Percentiles rank a stretch among this genome's conserved stretches.
phyloP scores from a whole-genome alignment of 352 stramenopile species.

The Phytophthora boehmeriae region DNA sequence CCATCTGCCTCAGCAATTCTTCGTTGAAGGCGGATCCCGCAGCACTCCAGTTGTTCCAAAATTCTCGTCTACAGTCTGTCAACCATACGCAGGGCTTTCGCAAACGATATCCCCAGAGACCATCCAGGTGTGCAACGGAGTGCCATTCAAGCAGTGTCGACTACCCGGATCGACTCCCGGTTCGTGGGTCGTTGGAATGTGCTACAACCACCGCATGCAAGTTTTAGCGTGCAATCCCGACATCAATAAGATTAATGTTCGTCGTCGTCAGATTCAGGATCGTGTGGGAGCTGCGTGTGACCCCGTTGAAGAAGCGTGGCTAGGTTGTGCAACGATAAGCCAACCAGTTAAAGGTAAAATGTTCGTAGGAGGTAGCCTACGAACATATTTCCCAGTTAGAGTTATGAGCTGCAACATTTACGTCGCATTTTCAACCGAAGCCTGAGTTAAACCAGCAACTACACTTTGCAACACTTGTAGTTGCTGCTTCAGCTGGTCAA shows the following conservation, averaged over 20 bases:
- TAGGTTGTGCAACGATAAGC: conserved; percentile 17
- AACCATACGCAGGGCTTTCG: conserved; percentile 13
- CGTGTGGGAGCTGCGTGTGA: conserved; percentile 20
- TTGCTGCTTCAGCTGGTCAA: conserved; percentile 30
- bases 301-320: conserved; percentile 29
- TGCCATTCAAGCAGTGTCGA: conserved; percentile 33
- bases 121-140: conserved; percentile 33
- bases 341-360: too few relatives aligned
- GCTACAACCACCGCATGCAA: conserved; percentile 43
- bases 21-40: conserved; percentile 1
- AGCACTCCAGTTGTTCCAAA: conserved; percentile 16
- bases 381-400: too few relatives aligned
- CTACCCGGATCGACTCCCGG: conserved; percentile 7
- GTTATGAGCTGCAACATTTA: too few relatives aligned
- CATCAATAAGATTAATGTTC: conserved; percentile 29
- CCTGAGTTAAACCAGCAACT: conserved; percentile 13
- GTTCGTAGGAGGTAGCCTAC: too few relatives aligned
- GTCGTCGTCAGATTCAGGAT: conserved; percentile 31
- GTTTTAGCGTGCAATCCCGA: conserved; percentile 39
- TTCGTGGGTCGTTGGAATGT: conserved; percentile 30
- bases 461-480: conserved; percentile 30
- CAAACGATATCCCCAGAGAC: conserved; percentile 25
- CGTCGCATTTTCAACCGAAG: background rate
- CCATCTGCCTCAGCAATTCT: conserved; percentile 19
- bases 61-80: conserved; percentile 18